Conservation (phyloP, 768 basidiomycete genomes). For the Aureoboletus auriporus region DNA sequence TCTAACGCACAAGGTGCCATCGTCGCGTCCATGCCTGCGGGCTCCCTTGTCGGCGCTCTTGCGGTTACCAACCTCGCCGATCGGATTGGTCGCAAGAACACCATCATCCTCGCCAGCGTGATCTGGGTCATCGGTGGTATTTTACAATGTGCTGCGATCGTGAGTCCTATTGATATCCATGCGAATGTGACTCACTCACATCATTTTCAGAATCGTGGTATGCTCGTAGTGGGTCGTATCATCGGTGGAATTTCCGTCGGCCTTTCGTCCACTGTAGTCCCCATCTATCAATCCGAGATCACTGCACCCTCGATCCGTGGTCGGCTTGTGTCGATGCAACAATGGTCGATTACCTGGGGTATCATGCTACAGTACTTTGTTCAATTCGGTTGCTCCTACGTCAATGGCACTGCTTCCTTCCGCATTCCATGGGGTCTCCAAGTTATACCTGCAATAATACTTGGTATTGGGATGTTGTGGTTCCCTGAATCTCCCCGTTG, state of each 20-base stretch:
- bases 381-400: slow-evolving; percentile 67
- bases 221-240: slow-evolving; percentile 69
- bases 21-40: slow-evolving; percentile 77
- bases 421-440: slow-evolving; percentile 80
- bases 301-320: slow-evolving; percentile 71
- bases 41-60: slow-evolving; percentile 61
- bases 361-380: slow-evolving; percentile 74
- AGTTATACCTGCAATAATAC: slow-evolving; percentile 71
- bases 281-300: slow-evolving; percentile 74
- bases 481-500: slow-evolving; percentile 74
- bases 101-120: slow-evolving; percentile 60
- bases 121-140: slow-evolving; percentile 73
- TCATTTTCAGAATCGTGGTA: slow-evolving; percentile 53
- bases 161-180: slow-evolving; percentile 17
- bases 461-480: slow-evolving; percentile 60
- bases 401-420: slow-evolving; percentile 67
- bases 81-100: slow-evolving; percentile 59
- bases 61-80: slow-evolving; percentile 63
- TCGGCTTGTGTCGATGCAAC: slow-evolving; percentile 71
- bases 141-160: slow-evolving; percentile 60
- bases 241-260: slow-evolving; percentile 68
- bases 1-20: slow-evolving; percentile 65
- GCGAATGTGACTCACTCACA: background rate
- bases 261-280: slow-evolving; percentile 61
- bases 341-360: slow-evolving; percentile 81